Evolutionary conservation across 2,329 filamentous ascomycete genomes (phyloP), one percentile per base, ranked within the genome.

Genomic region (Talaromyces sp.): DNA sequence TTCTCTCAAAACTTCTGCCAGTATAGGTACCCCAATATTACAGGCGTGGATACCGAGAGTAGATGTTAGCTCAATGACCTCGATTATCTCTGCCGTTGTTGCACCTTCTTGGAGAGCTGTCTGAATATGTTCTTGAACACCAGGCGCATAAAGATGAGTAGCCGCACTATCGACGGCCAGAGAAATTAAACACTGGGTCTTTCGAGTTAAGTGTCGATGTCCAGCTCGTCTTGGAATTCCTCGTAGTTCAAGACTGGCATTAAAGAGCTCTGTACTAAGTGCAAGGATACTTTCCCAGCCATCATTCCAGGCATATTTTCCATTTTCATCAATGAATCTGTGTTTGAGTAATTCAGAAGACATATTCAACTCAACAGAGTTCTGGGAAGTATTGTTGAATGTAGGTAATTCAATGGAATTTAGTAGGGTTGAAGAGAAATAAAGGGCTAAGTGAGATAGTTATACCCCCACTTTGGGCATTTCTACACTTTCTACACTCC

Each of bases 11-110:
- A 81, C 78, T 58, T 82, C 78, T 7, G 77, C 73, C 0, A 82
- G 68, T 4, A 81, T 64, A 0, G 79, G 79, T 0, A 80, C 75
- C 0, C 79, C 79, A 17, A 80, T 76, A 51, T 78, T 80, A 60
- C 75, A 78, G 1, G 79, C 77, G 60, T 81, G 79, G 11, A 81
- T 80, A 0, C 80, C 79, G 7, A 81, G 65, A 1, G 77, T 78
- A 56, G 69, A 72, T 1, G 76, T 75, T 19, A 81, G 62, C 60
- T 77, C 78, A 3, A 81, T 71, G 0, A 77, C 73, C 64, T 81
- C 80, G 35, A 81, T 68, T n/a, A 81, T 72, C 64, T 81, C 78
- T 3, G 69, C 67, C 11, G 68, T 66, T 0, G 70, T 74, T 0
- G 79, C 79, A 3, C 79, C 79, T 19, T 71, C 69, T 0, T 66